phyloP scores from a whole-genome alignment of 257 asterid species.

The Solanum gandarillasii region DNA sequence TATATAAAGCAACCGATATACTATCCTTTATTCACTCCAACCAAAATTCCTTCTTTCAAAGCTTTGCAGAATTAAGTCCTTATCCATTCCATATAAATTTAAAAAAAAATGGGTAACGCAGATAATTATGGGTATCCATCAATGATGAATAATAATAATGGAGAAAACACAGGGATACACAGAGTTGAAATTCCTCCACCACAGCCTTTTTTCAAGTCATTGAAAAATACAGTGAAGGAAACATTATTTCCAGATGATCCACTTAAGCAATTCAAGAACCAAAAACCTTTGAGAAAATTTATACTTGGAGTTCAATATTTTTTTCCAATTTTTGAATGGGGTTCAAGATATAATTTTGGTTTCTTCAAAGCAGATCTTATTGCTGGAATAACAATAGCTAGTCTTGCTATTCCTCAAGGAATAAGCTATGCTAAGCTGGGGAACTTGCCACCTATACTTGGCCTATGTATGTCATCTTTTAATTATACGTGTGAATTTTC shows the following conservation, averaged over 20 bases:
- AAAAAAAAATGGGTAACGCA: conserved; percentile 38
- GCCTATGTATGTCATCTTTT: conserved; percentile 39
- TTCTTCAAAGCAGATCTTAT: conserved; percentile 68
- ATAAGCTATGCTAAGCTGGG: conserved; percentile 92
- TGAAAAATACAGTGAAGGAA: conserved; percentile 60
- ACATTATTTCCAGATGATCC: conserved; percentile 93
- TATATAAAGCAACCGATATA: neutral
- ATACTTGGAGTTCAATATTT: conserved; percentile 58
- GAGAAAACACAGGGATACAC: conserved; percentile 8
- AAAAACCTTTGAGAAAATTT: conserved; percentile 33
- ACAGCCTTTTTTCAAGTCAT: conserved; percentile 50
- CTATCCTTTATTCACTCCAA: neutral
- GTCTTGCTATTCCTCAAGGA: conserved; percentile 98
- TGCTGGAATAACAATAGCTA: conserved; percentile 92
- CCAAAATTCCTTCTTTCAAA: neutral
- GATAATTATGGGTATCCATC: conserved; percentile 26
- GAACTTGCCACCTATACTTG: conserved; percentile 85
- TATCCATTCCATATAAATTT: neutral
- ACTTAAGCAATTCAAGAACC: conserved; percentile 80
- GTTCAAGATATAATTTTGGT: conserved; percentile 44
- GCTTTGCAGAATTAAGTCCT: neutral
- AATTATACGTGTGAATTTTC: too few relatives aligned
- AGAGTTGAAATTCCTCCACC: conserved; percentile 67
- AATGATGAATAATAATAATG: neutral
- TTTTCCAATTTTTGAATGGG: conserved; percentile 90